phyloP scores from a whole-genome alignment of 495 filamentous ascomycete species.

The Aspergillus diversus region DNA sequence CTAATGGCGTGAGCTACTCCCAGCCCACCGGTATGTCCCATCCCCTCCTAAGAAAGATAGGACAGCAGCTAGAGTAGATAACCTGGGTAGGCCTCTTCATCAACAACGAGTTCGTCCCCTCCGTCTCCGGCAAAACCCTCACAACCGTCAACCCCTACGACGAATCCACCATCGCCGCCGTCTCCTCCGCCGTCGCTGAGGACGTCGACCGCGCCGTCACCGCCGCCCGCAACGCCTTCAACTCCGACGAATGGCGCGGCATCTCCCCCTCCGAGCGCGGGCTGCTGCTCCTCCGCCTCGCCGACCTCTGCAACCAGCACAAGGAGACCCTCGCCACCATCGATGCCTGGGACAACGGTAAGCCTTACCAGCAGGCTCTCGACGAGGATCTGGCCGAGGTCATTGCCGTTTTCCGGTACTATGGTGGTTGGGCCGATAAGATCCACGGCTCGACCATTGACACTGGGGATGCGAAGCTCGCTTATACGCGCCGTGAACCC shows the following conservation, averaged over 20 bases:
- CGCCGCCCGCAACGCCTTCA: constrained; percentile 84
- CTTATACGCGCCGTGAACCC: constrained; percentile 88
- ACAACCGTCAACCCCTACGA: constrained; percentile 84
- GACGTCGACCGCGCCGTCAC: constrained; percentile 86
- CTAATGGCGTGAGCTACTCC: constrained; percentile 81
- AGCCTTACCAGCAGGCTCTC: constrained; percentile 70
- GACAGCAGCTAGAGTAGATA: too few relatives aligned
- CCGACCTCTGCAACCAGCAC: constrained; percentile 73
- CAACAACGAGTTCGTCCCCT: constrained; percentile 91
- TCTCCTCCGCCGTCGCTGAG: constrained; percentile 78
- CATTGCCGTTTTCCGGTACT: constrained; percentile 73
- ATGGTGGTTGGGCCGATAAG: constrained; percentile 92
- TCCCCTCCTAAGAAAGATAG: too few relatives aligned
- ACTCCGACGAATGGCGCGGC: constrained; percentile 77
- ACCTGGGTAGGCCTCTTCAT: constrained; percentile 93
- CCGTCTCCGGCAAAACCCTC: constrained; percentile 76
- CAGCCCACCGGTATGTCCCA: constrained; percentile 61
- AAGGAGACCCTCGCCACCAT: constrained; percentile 82
- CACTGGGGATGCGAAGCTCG: constrained; percentile 79
- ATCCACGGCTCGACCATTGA: constrained; percentile 88
- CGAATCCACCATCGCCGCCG: constrained; percentile 80
- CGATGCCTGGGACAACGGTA: constrained; percentile 93
- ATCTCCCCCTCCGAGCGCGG: constrained; percentile 77
- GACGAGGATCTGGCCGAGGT: constrained; percentile 77
- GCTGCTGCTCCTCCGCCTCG: constrained; percentile 73